phyloP scores from a whole-genome alignment of 2,329 filamentous ascomycete species.

The Trichoderma koningii region DNA sequence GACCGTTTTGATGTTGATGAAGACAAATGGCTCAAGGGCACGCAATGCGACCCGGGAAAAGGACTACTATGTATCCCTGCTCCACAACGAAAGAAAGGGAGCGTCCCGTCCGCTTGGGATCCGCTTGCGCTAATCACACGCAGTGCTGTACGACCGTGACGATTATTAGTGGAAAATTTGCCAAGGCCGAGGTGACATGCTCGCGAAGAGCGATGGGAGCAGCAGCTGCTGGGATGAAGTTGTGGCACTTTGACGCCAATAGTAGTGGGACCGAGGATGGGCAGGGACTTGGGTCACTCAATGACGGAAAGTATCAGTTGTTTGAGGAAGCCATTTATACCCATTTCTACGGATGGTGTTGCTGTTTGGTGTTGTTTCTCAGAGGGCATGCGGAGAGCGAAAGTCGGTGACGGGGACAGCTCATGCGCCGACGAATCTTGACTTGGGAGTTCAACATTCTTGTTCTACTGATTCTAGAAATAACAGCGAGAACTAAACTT shows the following conservation, averaged over 20 bases:
- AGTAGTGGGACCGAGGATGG: not conserved
- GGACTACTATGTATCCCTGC: not conserved
- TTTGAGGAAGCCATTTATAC: not conserved
- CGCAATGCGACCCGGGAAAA: not conserved
- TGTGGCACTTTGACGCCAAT: not conserved
- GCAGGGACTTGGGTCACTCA: not conserved
- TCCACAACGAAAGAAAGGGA: not conserved
- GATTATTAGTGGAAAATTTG: not conserved
- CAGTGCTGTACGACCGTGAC: not conserved
- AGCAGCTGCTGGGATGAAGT: not conserved
- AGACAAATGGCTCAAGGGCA: conserved; percentile 9
- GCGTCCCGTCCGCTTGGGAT: not conserved
- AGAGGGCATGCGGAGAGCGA: not conserved
- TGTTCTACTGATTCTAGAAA: too few relatives aligned
- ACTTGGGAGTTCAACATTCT: not conserved
- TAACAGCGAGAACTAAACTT: too few relatives aligned
- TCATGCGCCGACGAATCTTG: too few relatives aligned
- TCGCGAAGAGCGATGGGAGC: not conserved
- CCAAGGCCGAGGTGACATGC: conserved; percentile 12
- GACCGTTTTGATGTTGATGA: too few relatives aligned
- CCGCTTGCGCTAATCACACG: conserved; percentile 10
- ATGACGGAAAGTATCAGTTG: not conserved
- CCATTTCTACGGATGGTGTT: too few relatives aligned
- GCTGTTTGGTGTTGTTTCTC: too few relatives aligned
- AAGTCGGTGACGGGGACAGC: not conserved